Evolutionary conservation across 371 early-diverging fungal species (phyloP).

Genomic region (Haplosporangium sp.): DNA sequence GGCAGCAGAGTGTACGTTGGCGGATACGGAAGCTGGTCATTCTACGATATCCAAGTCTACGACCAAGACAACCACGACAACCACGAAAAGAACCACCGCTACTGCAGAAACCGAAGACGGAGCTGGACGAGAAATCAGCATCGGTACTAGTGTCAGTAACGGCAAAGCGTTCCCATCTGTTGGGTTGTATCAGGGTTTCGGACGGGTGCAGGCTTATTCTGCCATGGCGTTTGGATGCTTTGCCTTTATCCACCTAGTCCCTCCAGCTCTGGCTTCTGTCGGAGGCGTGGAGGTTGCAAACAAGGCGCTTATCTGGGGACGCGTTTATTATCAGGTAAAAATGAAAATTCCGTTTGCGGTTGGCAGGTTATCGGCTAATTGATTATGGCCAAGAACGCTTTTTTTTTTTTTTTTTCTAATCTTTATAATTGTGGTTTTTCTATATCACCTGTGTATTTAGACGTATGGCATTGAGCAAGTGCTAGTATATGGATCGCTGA

Average conservation of each 20-base stretch:
- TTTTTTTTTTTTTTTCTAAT: neutral
- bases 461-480: constrained; percentile 35
- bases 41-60: neutral
- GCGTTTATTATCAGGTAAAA: constrained; percentile 53
- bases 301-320: constrained; percentile 51
- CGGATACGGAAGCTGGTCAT: too few species aligned
- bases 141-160: neutral
- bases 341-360: neutral
- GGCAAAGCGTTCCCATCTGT: constrained; percentile 18
- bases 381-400: too few species aligned
- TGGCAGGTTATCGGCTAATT: too few species aligned
- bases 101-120: neutral
- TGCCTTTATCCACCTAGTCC: constrained; percentile 35
- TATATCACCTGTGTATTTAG: constrained; percentile 7
- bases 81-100: neutral
- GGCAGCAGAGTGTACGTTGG: neutral
- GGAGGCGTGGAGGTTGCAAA: constrained; percentile 44
- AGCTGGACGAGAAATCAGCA: neutral
- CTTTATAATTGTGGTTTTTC: neutral
- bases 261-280: constrained; percentile 30
- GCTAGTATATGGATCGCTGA: constrained; percentile 35
- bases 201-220: constrained; percentile 27
- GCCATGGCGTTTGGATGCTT: constrained; percentile 37
- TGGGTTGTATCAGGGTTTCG: constrained; percentile 44
- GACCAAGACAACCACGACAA: neutral